Evolutionary conservation across 306 rosid genomes (phyloP).

Genomic region (Cicer arietinum): DNA sequence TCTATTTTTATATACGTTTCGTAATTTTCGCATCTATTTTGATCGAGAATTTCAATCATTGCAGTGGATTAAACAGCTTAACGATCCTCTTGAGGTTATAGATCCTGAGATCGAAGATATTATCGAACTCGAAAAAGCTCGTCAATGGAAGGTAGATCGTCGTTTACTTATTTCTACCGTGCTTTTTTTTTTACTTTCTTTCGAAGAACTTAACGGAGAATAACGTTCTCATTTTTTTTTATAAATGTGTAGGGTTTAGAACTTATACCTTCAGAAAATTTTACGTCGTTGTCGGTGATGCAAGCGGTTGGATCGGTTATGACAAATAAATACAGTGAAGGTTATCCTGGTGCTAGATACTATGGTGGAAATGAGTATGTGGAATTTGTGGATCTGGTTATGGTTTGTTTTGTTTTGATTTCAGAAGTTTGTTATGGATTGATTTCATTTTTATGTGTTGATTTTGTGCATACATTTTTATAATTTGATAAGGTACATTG

Average conservation of each 20-base stretch:
- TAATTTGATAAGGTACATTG: constrained; percentile 69
- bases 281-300: constrained; percentile 89
- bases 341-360: constrained; percentile 96
- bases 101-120: constrained; percentile 85
- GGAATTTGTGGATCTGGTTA: constrained; percentile 38
- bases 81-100: constrained; percentile 72
- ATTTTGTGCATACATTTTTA: constrained; percentile 10
- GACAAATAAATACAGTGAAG: constrained; percentile 93
- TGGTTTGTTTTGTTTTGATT: constrained; percentile 10
- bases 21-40: constrained; percentile 21
- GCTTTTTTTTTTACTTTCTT: neutral
- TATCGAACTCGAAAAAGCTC: constrained; percentile 90
- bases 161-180: constrained; percentile 7
- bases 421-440: constrained; percentile 19
- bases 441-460: constrained; percentile 24
- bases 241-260: constrained; percentile 67
- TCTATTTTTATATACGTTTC: neutral
- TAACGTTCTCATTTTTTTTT: neutral
- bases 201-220: neutral
- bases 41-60: constrained; percentile 6
- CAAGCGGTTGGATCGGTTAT: constrained; percentile 96
- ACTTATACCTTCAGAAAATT: constrained; percentile 88
- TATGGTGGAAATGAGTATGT: constrained; percentile 95
- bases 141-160: constrained; percentile 75
- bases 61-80: constrained; percentile 89